Percentiles rank a stretch among this genome's conserved stretches.
Conservation (phyloP, 2,329 filamentous ascomycete genomes). For the Colletotrichum siamense region DNA sequence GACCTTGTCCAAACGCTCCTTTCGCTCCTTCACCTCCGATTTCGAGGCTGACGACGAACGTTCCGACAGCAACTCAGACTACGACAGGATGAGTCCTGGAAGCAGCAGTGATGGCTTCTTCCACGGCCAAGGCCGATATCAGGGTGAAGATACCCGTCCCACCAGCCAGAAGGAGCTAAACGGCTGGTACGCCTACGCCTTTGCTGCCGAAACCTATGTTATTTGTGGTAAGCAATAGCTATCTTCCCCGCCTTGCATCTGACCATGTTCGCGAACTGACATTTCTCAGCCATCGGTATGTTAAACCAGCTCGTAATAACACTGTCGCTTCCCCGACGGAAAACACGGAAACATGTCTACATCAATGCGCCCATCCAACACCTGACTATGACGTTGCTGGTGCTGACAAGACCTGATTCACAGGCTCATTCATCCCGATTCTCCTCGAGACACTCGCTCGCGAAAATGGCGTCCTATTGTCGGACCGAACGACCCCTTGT, state of each 20-base stretch:
- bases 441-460: constrained; percentile 91
- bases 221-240: constrained; percentile 74
- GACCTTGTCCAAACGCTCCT: constrained; percentile 59
- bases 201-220: constrained; percentile 95
- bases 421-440: constrained; percentile 94
- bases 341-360: background rate
- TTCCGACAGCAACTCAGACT: constrained; percentile 47
- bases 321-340: background rate
- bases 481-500: constrained; percentile 79
- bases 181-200: constrained; percentile 96
- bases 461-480: constrained; percentile 86
- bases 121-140: constrained; percentile 59
- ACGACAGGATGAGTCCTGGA: constrained; percentile 39
- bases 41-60: constrained; percentile 75
- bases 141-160: constrained; percentile 84
- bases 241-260: constrained; percentile 19
- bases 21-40: constrained; percentile 65
- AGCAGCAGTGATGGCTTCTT: constrained; percentile 41
- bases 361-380: background rate
- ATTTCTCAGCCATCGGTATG: constrained; percentile 32
- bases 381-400: background rate
- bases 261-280: background rate
- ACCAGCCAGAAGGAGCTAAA: constrained; percentile 87
- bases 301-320: background rate
- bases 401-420: constrained; percentile 1